Conservation (phyloP, 805 yeast species). For the Clavispora asparagi region DNA sequence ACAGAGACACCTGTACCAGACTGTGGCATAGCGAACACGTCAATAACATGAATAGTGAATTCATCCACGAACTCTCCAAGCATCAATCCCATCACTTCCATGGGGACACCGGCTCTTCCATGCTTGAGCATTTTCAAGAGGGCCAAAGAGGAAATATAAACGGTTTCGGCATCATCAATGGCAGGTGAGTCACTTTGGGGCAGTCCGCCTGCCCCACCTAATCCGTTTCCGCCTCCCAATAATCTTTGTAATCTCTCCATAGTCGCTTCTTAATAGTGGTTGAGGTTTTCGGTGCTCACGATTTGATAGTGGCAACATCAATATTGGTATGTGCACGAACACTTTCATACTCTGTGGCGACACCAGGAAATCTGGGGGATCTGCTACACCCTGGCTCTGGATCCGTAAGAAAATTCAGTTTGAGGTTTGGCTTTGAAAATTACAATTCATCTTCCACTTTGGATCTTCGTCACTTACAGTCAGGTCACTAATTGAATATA, state of each 20-base stretch:
- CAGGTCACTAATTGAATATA: too few relatives aligned
- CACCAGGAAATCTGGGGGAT: background rate
- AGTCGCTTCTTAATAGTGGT: background rate
- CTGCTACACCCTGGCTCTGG: background rate
- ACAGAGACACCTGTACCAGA: slow-evolving; percentile 97
- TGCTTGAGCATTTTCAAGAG: slow-evolving; percentile 94
- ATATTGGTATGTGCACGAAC: slow-evolving; percentile 2
- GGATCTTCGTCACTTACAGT: too few relatives aligned
- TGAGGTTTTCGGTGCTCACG: slow-evolving; percentile 1
- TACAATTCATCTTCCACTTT: too few relatives aligned
- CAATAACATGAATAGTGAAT: slow-evolving; percentile 93
- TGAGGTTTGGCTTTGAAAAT: too few relatives aligned
- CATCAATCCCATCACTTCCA: slow-evolving; percentile 94
- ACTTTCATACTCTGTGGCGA: background rate
- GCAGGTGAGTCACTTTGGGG: slow-evolving; percentile 65
- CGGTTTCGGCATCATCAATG: slow-evolving; percentile 93
- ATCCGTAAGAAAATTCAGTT: too few relatives aligned
- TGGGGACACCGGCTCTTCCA: slow-evolving; percentile 86
- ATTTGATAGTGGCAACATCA: slow-evolving; percentile 4
- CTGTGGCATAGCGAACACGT: slow-evolving; percentile 99
- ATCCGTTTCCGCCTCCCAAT: slow-evolving; percentile 39
- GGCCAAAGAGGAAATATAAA: slow-evolving; percentile 92
- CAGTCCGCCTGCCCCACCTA: slow-evolving; percentile 38
- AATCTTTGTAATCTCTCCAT: slow-evolving; percentile 50
- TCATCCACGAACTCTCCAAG: slow-evolving; percentile 97